Evolutionary conservation across 441 rosid species (phyloP), one percentile per base, ranked within the genome.

Genomic region (Kokia cookei): DNA sequence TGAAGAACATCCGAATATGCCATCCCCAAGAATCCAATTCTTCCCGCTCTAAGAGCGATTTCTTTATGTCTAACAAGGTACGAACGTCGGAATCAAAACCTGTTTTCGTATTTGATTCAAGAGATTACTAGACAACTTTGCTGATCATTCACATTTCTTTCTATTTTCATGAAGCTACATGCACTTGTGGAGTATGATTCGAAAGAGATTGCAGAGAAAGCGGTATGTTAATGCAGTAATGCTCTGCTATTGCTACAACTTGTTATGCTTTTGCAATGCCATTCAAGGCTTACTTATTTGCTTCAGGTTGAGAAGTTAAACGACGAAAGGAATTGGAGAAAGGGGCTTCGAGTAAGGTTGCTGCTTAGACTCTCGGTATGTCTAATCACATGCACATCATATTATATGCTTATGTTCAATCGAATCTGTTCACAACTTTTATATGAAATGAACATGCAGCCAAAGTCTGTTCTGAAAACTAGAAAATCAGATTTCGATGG

Each of bases 281-380:
- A 62, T 66, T 57, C 51, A 19, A 32, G 51, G 22, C 58, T 69
- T 42, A 47, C 14, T 74, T 26, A 72, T 29, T 79, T 70, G 19
- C 54, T 48, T 62, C 77, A 96, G 98, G 97, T 81, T 6, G 94
- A 88, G 82, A 92, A 88, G 78, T 78, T 96, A 77, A 96, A 89
- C 70, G 99, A 96, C 62, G 91, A 92, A 84, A 84, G 97, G 79
- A 88, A 96, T 81, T 96, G 98, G 98, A 86, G 97, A 79, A 96
- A 93, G 87, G 99, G 98, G 40, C 94, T 96, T 75, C 89, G 94
- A 76, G 98, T 93, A 63, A 84, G 97, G 85, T 78, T 85, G 83
- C 89, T 93, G 80, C 90, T 88, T 74, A 88, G 97, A 82, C 90
- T 93, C 84, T 88, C 99, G 81, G 97, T 96, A 89, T 37, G 86